Conservation (phyloP, 2,329 filamentous ascomycete genomes). For the Aspergillus pseudoviridinutans region DNA sequence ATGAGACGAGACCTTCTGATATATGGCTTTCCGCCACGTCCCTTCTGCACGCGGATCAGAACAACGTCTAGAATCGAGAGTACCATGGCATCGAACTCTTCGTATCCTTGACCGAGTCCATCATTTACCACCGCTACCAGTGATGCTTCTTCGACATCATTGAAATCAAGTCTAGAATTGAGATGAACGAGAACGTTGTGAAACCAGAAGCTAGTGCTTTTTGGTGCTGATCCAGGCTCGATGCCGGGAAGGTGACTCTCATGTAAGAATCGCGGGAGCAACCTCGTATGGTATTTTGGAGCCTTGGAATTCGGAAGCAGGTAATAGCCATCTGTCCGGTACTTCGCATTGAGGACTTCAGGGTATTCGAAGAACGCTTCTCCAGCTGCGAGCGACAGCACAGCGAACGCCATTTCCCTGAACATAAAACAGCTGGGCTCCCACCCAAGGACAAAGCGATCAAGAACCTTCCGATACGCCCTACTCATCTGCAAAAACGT, state of each 20-base stretch:
- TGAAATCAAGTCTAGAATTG: constrained; percentile 8
- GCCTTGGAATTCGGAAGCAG: constrained; percentile 1
- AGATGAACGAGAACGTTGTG: constrained; percentile 13
- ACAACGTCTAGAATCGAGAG: constrained; percentile 16
- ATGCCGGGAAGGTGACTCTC: constrained; percentile 13
- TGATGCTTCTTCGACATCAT: constrained; percentile 13
- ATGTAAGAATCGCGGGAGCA: constrained; percentile 13
- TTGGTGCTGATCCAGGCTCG: constrained; percentile 14
- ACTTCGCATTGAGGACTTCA: constrained; percentile 4
- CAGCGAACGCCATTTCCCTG: constrained; percentile 14
- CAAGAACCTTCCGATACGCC: constrained; percentile 6
- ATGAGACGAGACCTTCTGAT: constrained; percentile 10
- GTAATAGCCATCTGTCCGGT: constrained; percentile 13
- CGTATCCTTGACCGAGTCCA: constrained; percentile 10
- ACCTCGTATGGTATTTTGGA: not conserved
- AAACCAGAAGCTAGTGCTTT: constrained; percentile 12
- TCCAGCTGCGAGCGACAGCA: constrained; percentile 16
- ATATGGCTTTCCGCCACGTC: not conserved
- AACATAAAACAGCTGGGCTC: constrained; percentile 10
- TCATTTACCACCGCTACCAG: constrained; percentile 9
- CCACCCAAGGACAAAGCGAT: constrained; percentile 10
- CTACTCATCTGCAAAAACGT: not conserved
- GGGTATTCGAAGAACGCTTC: constrained; percentile 7
- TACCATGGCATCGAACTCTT: constrained; percentile 13
- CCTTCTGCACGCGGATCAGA: constrained; percentile 9